Evolutionary conservation across 371 early-diverging fungal species (phyloP).

Genomic region (Haplosporangium sp.): DNA sequence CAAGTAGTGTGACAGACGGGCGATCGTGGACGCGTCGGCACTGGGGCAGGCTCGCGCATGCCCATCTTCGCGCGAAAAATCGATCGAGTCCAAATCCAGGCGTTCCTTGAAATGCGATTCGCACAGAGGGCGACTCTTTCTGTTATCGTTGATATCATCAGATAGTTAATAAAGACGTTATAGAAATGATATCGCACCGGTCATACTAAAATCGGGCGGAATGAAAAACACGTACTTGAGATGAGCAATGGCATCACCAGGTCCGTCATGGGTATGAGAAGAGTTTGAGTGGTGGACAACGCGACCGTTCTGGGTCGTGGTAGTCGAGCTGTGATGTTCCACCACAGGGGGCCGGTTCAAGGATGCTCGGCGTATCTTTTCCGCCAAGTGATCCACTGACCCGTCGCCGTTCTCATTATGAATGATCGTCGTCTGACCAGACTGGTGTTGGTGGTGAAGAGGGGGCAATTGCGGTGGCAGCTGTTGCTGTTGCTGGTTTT

Average conservation of each 20-base stretch:
- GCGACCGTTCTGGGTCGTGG: conserved; percentile 23
- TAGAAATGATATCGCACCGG: conserved; percentile 8
- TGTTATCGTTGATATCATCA: conserved; percentile 2
- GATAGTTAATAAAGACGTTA: conserved; percentile 6
- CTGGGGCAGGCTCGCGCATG: conserved; percentile 56
- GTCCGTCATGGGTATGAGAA: conserved; percentile 3
- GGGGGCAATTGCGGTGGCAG: not conserved
- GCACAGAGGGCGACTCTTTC: conserved; percentile 24
- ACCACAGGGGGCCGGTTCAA: conserved; percentile 29
- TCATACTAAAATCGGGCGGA: too few species aligned
- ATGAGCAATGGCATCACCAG: conserved; percentile 34
- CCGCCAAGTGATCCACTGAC: conserved; percentile 37
- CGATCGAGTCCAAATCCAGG: conserved; percentile 22
- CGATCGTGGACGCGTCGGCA: conserved; percentile 36
- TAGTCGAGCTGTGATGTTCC: conserved; percentile 18
- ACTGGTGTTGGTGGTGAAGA: not conserved
- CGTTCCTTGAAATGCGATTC: conserved; percentile 32
- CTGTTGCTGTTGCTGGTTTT: conserved; percentile 12
- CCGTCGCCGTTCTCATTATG: conserved; percentile 22
- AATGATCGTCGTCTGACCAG: conserved; percentile 19
- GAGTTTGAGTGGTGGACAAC: conserved; percentile 16
- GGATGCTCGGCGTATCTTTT: conserved; percentile 29
- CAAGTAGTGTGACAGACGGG: conserved; percentile 51
- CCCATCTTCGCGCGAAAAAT: conserved; percentile 55
- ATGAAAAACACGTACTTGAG: conserved; percentile 36